Conservation (phyloP, 148 eudicot species). For the Linanthus parryae region DNA sequence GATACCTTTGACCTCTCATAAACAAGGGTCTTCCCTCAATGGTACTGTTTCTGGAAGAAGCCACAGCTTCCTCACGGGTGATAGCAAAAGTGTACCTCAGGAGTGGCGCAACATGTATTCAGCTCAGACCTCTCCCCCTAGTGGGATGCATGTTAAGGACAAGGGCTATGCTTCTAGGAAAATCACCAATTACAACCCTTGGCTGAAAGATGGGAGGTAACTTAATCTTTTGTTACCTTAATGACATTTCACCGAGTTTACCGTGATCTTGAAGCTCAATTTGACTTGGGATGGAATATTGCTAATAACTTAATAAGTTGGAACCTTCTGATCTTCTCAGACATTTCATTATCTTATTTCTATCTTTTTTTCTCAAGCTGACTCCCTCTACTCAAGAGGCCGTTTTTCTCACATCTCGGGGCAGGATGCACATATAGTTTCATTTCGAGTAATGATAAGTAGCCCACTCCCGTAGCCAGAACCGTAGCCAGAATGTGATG, state of each 20-base stretch:
- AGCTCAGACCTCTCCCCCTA: conserved; percentile 16
- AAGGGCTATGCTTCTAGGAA: conserved; percentile 20
- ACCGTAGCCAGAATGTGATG: no score
- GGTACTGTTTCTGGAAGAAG: conserved; percentile 26
- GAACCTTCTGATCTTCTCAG: no score
- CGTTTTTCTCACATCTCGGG: no score
- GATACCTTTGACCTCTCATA: conserved; percentile 22
- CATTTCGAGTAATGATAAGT: no score
- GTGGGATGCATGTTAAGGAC: conserved; percentile 15
- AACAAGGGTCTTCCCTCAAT: conserved; percentile 21
- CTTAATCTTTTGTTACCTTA: conserved; percentile 5
- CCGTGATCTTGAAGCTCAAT: not conserved
- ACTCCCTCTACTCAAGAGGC: no score
- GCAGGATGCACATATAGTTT: no score
- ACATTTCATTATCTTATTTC: no score
- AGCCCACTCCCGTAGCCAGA: no score
- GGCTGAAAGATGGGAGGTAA: conserved; percentile 79
- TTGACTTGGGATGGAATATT: not conserved
- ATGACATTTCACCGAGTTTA: not conserved
- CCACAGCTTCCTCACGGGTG: conserved; percentile 21
- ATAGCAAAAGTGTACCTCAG: conserved; percentile 22
- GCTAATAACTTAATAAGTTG: no score
- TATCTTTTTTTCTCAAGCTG: no score
- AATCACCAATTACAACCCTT: conserved; percentile 48
- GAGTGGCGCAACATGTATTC: conserved; percentile 15